A percentile compares a stretch with the other conserved stretches of the same genome.
These are phyloP conservation scores for Claviceps sp. DNA, from an alignment of 2,329 filamentous ascomycete genomes.

Conservation along the genomic window DNA sequence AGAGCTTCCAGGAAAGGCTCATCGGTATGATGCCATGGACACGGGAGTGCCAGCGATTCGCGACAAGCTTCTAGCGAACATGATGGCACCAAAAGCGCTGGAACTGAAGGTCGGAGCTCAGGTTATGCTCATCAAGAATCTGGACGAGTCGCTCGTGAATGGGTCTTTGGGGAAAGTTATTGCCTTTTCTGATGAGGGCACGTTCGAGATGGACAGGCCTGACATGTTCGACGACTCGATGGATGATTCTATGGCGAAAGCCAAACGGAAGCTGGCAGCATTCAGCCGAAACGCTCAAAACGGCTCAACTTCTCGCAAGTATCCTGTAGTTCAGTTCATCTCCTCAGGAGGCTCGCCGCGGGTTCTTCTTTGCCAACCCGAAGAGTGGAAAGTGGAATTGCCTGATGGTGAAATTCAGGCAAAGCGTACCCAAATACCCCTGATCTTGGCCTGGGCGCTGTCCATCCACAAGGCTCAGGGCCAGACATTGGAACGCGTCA, in stretches of 20 bases:
- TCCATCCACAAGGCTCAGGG: conserved; percentile 98
- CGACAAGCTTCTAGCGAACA: conserved; percentile 70
- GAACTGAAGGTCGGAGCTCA: conserved; percentile 84
- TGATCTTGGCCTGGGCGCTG: conserved; percentile 92
- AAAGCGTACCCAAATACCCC: conserved; percentile 65
- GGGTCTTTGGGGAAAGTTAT: conserved; percentile 79
- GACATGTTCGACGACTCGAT: conserved; percentile 30
- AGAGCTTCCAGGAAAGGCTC: conserved; percentile 53
- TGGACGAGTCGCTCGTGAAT: conserved; percentile 88
- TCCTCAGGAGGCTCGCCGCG: conserved; percentile 55
- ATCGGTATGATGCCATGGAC: conserved; percentile 63
- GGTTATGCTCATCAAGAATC: conserved; percentile 99
- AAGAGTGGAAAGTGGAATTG: conserved; percentile 95
- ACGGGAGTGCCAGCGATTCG: conserved; percentile 57
- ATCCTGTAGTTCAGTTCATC: conserved; percentile 74
- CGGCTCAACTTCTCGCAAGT: conserved; percentile 43
- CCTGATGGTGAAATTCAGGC: conserved; percentile 90
- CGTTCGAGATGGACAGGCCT: conserved; percentile 25
- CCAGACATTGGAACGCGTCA: conserved; percentile 84
- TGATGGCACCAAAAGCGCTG: conserved; percentile 79
- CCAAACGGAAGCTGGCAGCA: conserved; percentile 43
- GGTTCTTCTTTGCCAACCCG: conserved; percentile 63
- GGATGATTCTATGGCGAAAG: conserved; percentile 30
- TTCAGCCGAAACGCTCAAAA: conserved; percentile 30
- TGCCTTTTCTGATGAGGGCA: conserved; percentile 26